Evolutionary conservation across 768 basidiomycete species (phyloP), one percentile per base, ranked within the genome.

Genomic region (Jaapia argillacea): DNA sequence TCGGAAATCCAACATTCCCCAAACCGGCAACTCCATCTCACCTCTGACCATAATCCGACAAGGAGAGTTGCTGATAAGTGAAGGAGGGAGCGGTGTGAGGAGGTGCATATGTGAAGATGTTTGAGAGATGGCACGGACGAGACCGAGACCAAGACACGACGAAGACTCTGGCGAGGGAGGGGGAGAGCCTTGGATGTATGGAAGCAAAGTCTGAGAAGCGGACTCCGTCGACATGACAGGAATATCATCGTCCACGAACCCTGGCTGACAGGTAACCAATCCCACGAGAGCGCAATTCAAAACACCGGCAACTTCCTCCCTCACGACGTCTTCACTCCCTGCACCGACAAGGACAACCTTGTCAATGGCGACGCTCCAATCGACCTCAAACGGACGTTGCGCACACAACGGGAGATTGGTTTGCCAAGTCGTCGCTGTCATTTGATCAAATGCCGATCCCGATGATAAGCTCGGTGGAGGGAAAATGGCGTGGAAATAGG

Each of bases 21-120:
- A 85, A 1, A 91, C 66, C 0, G 92, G 92, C 0, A 96, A 61
- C 58, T 93, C 90, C 53, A 92, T 67, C 56, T 91, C 89, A 5
- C 92, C 92, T 58, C 86, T 91, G 37, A 94, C 78, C 3, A 94
- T 54, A 16, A 77, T 64, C 3, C 75, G 62, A 20, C 54, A 56
- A 13, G 28, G 45, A 0, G 48, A 48, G 4, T 57, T 52, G 0
- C 54, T 48, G 2, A 94, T 67, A 1, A 69, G 33, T 0, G 54
- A 42, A 0, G 72, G 61, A 0, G 81, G 77, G 1, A 91, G 47
- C 0, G 93, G 89, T 0, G 92, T 90, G 26, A 96, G 65, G n/a
- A 96, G 51, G 25, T 94, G 90, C 26, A 93, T 61, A 26, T 35
- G 41, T 38, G 28, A 33, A 41, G 54, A 46, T 12, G 46, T 61